Percentiles rank a stretch among this genome's conserved stretches.
Conservation (phyloP, 2,329 filamentous ascomycete species). For the Elsinoe arachidis region DNA sequence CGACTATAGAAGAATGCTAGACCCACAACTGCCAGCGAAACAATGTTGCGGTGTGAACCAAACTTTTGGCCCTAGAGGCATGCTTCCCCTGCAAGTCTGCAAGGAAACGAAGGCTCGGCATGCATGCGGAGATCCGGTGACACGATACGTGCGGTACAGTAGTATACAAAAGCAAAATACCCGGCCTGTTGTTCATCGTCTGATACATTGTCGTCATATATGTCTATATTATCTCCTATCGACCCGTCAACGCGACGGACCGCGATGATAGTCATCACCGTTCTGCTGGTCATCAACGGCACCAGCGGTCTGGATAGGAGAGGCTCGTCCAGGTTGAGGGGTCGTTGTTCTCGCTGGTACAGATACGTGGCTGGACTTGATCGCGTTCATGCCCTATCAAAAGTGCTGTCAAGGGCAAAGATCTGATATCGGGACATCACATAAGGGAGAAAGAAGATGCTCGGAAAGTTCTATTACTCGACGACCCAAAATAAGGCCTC, state of each 20-base stretch:
- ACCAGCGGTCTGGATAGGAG: conserved; percentile 2
- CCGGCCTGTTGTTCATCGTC: too few relatives aligned
- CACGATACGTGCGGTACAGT: not conserved
- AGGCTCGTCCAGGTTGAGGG: not conserved
- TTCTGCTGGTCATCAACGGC: conserved; percentile 4
- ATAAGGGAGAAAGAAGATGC: not conserved
- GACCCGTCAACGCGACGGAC: conserved; percentile 3
- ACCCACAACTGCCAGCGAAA: conserved; percentile 11
- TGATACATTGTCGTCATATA: too few relatives aligned
- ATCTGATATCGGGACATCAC: too few relatives aligned
- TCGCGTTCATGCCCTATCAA: too few relatives aligned
- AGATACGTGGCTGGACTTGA: too few relatives aligned
- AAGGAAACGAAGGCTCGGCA: conserved; percentile 2
- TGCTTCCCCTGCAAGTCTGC: not conserved
- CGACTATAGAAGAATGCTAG: not conserved
- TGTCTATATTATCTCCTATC: conserved; percentile 3
- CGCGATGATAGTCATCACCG: conserved; percentile 7
- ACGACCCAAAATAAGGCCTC: not conserved
- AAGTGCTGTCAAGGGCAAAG: not conserved
- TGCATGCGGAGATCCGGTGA: not conserved
- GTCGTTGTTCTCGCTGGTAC: not conserved
- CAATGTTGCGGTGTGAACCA: conserved; percentile 6
- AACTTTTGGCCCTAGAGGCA: not conserved
- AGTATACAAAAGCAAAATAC: too few relatives aligned
- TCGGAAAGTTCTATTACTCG: not conserved